Conservation (phyloP, 208 protist species). For the Leishmania turanica region DNA sequence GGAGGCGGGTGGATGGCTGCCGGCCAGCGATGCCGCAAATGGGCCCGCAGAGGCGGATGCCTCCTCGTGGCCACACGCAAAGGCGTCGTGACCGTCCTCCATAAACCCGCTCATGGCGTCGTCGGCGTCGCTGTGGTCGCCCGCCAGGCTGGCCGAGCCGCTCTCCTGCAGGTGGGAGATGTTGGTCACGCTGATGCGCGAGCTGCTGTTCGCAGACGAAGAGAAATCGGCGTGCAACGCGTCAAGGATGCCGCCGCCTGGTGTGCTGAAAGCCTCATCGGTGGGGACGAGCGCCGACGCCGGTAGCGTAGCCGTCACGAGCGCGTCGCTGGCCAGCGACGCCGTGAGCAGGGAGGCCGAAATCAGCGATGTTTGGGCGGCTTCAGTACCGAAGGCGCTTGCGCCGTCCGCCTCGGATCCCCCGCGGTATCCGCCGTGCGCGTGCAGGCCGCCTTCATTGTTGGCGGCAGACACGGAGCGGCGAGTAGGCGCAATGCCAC, state of each 20-base stretch:
- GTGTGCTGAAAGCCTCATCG: neutral
- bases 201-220: slow-evolving; percentile 38
- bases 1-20: neutral
- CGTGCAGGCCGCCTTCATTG: neutral
- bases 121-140: slow-evolving; percentile 12
- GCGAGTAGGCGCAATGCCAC: slow-evolving; percentile 34
- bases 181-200: slow-evolving; percentile 56
- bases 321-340: slow-evolving; percentile 15
- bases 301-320: neutral
- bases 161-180: slow-evolving; percentile 45
- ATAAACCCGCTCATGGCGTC: neutral
- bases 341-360: slow-evolving; percentile 14
- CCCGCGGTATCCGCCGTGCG: neutral
- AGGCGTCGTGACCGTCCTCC: neutral
- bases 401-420: neutral
- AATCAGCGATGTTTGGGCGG: slow-evolving; percentile 7
- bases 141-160: slow-evolving; percentile 19
- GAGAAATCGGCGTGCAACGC: slow-evolving; percentile 9
- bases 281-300: neutral
- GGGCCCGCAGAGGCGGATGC: neutral
- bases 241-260: neutral
- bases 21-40: neutral
- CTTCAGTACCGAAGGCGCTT: neutral
- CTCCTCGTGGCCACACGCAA: neutral
- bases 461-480: neutral